Base-by-base conservation (phyloP, 768 basidiomycete species). In the Kwoniella pini region DNA sequence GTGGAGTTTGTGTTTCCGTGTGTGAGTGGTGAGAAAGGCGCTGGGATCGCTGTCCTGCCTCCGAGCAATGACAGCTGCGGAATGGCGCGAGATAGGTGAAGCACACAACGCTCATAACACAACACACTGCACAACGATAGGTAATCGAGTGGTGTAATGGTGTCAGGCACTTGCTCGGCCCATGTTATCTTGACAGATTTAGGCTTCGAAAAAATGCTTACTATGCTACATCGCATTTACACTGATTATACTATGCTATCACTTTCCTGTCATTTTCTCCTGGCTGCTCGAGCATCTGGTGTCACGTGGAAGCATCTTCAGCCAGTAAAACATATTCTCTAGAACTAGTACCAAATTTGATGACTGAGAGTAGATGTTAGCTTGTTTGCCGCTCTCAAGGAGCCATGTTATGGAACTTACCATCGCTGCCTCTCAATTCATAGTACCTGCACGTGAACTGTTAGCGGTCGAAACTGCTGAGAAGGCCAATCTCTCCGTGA, bases 291-390 rank as follows among this genome's bases (percentile, higher is more conserved):
- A 42, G 12, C 19, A 19, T 42, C 7, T 42, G 9, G 9, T 10
- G 21, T 38, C 38, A 70, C 19, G 65, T 57, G 4, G 71, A 72
- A 4, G 74, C 74, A 31, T 77, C 77, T 44, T 78, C 77, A 46
- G 71, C 69, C 43, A 78, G 48, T 15, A 78, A 58, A 1, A 78
- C 76, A 62, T 79, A 81, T 63, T 81, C 80, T 33, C 80, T 36
- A 10, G 77, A 78, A 21, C 79, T 80, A n/a, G 78, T 80, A 1
- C 79, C 80, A 52, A 81, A 81, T 64, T 81, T 81, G 62, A 81
- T 71, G 4, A 81, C 80, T 81, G 60, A 19, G 26, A 6, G 36
- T 0, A 4, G 40, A 26, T 7, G 22, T 42, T 6, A 38, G 5
- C 10, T 17, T 21, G 24, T 22, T 40, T 15, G n/a, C 3, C 42